Base-by-base conservation (phyloP, 2,329 filamentous ascomycete species). In the Aspergillus caelatus region DNA sequence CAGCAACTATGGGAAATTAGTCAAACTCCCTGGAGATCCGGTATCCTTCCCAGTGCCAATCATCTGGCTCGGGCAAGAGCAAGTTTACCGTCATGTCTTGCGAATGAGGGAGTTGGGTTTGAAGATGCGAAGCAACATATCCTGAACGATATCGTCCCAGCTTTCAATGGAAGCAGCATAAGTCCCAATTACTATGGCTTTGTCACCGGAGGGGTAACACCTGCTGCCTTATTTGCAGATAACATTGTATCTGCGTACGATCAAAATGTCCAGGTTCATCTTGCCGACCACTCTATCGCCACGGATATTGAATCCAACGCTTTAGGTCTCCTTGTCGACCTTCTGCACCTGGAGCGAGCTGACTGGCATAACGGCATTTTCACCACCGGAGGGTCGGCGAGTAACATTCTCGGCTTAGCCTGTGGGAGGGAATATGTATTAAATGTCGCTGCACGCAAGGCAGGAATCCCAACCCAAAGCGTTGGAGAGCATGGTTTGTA, bases 241-340 rank as follows among this genome's bases (percentile, higher is more conserved):
- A 91, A 93, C 67, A 79, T 97, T n/a, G 93, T 94, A 65, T 89
- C 89, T 6, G 85, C 87, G 10, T 86, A 90, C 65, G 94, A 97
- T 74, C 92, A 96, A 75, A 97, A 94, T 76, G 89, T 93, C 5
- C 86, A 89, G 62, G 91, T 96, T 0, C 93, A 97, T 75, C 82
- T 97, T 1, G 89, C 92, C 0, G 81, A 83, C 23, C 91, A 97
- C 75, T 91, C 88, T 0, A 84, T 94, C 34, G 86, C 88, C 23
- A 96, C 93, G 0, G 86, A 88, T 28, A 85, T 97, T 11, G 94
- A 97, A 76, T 88, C 90, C 66, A 83, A 84, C 16, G 88, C 94
- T 0, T 78, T 97, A 58, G 78, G 82, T 21, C 87, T 96, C 81
- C 78, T 97, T 5, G 81, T 87, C 55, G 84, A 89, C 45, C 77